Evolutionary conservation across 2,329 filamentous ascomycete genomes (phyloP).

Genomic region (Harringtonia lauricola): DNA sequence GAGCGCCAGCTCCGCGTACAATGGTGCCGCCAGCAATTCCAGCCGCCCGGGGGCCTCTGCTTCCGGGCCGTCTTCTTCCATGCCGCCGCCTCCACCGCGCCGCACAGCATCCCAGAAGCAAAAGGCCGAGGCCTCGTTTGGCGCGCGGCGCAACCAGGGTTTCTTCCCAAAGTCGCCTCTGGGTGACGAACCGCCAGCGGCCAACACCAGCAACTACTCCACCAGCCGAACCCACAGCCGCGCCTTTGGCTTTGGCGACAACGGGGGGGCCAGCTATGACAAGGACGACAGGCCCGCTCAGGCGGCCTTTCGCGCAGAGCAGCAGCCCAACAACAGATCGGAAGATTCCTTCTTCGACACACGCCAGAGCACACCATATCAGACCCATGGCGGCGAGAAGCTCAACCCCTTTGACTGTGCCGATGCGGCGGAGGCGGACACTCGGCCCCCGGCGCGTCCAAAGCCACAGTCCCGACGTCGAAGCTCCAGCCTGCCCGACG

Average conservation of each 20-base stretch:
- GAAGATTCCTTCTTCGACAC: slow-evolving; percentile 26
- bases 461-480: slow-evolving; percentile 16
- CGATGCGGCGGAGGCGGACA: slow-evolving; percentile 6
- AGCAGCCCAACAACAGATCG: slow-evolving; percentile 2
- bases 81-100: slow-evolving; percentile 27
- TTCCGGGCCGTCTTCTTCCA: slow-evolving; percentile 11
- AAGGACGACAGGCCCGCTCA: slow-evolving; percentile 12
- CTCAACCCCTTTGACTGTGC: slow-evolving; percentile 42
- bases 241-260: neutral
- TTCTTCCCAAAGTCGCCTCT: slow-evolving; percentile 37
- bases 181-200: slow-evolving; percentile 42
- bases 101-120: slow-evolving; percentile 41
- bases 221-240: slow-evolving; percentile 19
- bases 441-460: slow-evolving; percentile 22
- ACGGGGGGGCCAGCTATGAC: neutral
- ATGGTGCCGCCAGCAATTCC: neutral
- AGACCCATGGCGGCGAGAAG: slow-evolving; percentile 45
- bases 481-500: slow-evolving; percentile 21
- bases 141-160: slow-evolving; percentile 31
- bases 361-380: slow-evolving; percentile 49
- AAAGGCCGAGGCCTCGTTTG: slow-evolving; percentile 44
- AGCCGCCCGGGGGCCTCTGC: slow-evolving; percentile 14
- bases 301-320: too few relatives aligned
- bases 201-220: slow-evolving; percentile 37
- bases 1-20: slow-evolving; percentile 13